Evolutionary conservation across 495 filamentous ascomycete genomes (phyloP).

Genomic region (Aspergillus heteromorphus): DNA sequence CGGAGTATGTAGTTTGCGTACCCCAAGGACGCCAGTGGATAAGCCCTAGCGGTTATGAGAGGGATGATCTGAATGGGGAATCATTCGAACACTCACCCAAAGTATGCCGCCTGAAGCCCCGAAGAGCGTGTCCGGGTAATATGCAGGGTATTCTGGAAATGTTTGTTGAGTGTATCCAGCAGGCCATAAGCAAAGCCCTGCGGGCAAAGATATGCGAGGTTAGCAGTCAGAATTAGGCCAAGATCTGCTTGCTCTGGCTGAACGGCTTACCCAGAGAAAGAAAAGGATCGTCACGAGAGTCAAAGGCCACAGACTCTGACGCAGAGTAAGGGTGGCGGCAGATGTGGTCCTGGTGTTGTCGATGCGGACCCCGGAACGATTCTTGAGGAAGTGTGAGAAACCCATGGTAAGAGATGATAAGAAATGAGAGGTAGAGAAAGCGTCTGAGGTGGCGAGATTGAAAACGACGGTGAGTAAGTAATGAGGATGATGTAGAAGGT

Average conservation of each 20-base stretch:
- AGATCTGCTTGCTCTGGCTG: neutral
- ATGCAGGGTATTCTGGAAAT: constrained; percentile 50
- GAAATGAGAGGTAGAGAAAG: neutral
- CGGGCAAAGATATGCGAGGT: constrained; percentile 3
- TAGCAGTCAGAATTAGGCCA: neutral
- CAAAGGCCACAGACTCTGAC: constrained; percentile 50
- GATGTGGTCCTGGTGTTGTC: constrained; percentile 48
- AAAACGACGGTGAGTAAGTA: neutral
- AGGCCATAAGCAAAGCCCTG: constrained; percentile 50
- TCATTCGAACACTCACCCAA: constrained; percentile 25
- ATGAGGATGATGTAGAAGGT: neutral
- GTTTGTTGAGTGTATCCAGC: constrained; percentile 45
- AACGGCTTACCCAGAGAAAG: constrained; percentile 55
- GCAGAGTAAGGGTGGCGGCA: constrained; percentile 53
- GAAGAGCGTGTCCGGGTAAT: constrained; percentile 46
- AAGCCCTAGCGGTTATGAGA: constrained; percentile 32
- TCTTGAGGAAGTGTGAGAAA: constrained; percentile 25
- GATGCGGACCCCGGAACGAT: constrained; percentile 27
- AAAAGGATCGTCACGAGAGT: constrained; percentile 55
- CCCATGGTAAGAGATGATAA: constrained; percentile 17
- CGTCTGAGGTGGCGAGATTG: neutral
- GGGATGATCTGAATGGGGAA: neutral
- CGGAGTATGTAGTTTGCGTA: constrained; percentile 54
- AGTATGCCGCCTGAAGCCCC: constrained; percentile 53
- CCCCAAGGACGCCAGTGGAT: constrained; percentile 55